These are phyloP conservation scores for Trichoderma semiorbis DNA, from an alignment of 2,329 filamentous ascomycete species.

Conservation along the genomic window DNA sequence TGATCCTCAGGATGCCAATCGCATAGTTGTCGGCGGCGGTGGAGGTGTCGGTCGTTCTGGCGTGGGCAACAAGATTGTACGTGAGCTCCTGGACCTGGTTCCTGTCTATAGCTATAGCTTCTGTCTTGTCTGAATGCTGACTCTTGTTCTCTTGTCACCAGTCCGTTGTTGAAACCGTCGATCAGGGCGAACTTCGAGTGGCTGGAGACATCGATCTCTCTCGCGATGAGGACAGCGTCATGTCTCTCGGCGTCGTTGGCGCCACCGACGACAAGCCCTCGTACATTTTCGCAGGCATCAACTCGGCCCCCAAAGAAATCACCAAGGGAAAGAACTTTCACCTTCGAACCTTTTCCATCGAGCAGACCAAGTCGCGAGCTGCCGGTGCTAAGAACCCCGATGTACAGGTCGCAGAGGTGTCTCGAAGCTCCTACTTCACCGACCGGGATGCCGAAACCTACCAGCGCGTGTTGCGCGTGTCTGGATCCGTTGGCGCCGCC, in stretches of 20 bases:
- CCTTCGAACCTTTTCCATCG: conserved; percentile 70
- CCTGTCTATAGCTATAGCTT: not conserved
- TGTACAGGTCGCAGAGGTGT: conserved; percentile 48
- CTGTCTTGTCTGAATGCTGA: not conserved
- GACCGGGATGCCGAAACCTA: conserved; percentile 51
- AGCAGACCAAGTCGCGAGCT: conserved; percentile 35
- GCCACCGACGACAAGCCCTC: conserved; percentile 54
- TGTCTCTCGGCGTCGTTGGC: conserved; percentile 67
- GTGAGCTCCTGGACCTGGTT: conserved; percentile 29
- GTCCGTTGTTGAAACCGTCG: conserved; percentile 70
- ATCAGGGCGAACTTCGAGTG: conserved; percentile 60
- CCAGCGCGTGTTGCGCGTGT: conserved; percentile 57
- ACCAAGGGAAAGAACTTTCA: conserved; percentile 78
- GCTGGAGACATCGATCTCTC: conserved; percentile 73
- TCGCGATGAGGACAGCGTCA: conserved; percentile 83
- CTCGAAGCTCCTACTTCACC: conserved; percentile 51
- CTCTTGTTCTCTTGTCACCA: conserved; percentile 29
- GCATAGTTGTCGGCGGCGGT: conserved; percentile 79
- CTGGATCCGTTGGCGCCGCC: conserved; percentile 68
- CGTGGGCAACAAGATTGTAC: conserved; percentile 81
- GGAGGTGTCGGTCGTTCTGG: conserved; percentile 79
- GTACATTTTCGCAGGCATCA: conserved; percentile 70
- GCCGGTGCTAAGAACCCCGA: conserved; percentile 29
- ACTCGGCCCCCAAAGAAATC: conserved; percentile 70
- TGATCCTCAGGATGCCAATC: conserved; percentile 72